phyloP scores from a whole-genome alignment of 1,284 basidiomycete genomes.

The Heterobasidion occidentale region DNA sequence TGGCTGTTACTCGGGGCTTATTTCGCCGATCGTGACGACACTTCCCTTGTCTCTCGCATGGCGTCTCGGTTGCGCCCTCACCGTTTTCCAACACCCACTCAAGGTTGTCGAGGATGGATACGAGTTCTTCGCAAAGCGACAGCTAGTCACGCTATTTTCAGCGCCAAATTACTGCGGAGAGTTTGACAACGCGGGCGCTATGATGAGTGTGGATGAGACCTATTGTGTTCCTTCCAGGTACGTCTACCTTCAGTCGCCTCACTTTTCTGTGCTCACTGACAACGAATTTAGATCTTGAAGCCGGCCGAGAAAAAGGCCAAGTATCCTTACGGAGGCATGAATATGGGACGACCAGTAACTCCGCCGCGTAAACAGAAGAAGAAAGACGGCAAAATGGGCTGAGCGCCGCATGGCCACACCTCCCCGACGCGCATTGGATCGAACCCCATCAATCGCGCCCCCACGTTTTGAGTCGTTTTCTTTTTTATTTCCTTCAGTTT shows the following conservation, averaged over 20 bases:
- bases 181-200: constrained; percentile 98
- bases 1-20: not conserved
- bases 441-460: not conserved
- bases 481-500: not conserved
- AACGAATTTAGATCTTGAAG: constrained; percentile 76
- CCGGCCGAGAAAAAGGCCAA: constrained; percentile 98
- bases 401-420: not conserved
- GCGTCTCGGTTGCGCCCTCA: not conserved
- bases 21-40: not conserved
- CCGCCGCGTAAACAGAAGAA: constrained; percentile 83
- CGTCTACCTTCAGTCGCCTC: constrained; percentile 17
- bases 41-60: not conserved
- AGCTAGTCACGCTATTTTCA: constrained; percentile 95
- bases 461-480: not conserved
- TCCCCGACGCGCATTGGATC: not conserved
- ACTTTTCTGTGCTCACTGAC: not conserved
- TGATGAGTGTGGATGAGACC: constrained; percentile 99
- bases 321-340: constrained; percentile 80
- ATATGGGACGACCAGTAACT: constrained; percentile 71
- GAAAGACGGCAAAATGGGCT: constrained; percentile 70
- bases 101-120: constrained; percentile 98
- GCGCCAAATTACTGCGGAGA: constrained; percentile 98
- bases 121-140: constrained; percentile 98
- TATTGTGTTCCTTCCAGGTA: constrained; percentile 98
- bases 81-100: not conserved